Conservation (phyloP, 495 filamentous ascomycete species). For the Thozetella sp. region DNA sequence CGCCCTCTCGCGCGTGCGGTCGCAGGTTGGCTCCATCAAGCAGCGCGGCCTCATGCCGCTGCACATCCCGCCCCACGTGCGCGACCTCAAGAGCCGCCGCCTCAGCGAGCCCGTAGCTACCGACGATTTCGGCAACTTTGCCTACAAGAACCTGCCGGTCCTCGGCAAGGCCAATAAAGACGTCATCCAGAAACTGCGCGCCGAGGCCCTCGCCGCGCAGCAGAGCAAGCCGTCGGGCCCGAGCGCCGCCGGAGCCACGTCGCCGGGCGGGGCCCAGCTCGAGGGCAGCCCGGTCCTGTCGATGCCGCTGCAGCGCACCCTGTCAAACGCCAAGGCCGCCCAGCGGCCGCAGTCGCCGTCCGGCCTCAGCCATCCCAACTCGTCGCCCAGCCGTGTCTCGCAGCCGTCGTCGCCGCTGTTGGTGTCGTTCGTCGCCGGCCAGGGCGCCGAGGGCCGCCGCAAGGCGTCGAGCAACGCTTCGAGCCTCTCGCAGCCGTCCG, state of each 20-base stretch:
- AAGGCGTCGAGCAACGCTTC: slow-evolving; percentile 88
- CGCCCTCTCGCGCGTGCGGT: slow-evolving; percentile 85
- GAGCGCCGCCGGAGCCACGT: slow-evolving; percentile 41
- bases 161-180: slow-evolving; percentile 98
- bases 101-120: slow-evolving; percentile 85
- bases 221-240: slow-evolving; percentile 36
- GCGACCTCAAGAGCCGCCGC: slow-evolving; percentile 81
- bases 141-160: slow-evolving; percentile 96
- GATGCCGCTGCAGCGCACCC: slow-evolving; percentile 75
- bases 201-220: slow-evolving; percentile 78
- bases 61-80: slow-evolving; percentile 94
- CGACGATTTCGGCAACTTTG: slow-evolving; percentile 95
- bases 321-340: slow-evolving; percentile 74
- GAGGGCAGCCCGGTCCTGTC: slow-evolving; percentile 86
- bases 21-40: slow-evolving; percentile 78
- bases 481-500: slow-evolving; percentile 76
- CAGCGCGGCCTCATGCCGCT: slow-evolving; percentile 91
- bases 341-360: slow-evolving; percentile 89
- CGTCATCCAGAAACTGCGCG: slow-evolving; percentile 91
- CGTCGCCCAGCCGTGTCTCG: slow-evolving; percentile 83
- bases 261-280: slow-evolving; percentile 62
- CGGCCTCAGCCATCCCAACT: slow-evolving; percentile 71
- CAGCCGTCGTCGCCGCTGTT: slow-evolving; percentile 94
- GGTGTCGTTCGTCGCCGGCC: slow-evolving; percentile 88
- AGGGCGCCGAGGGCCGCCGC: slow-evolving; percentile 41